phyloP scores from a whole-genome alignment of 495 filamentous ascomycete genomes.

The Beverwykella pulmonaria region DNA sequence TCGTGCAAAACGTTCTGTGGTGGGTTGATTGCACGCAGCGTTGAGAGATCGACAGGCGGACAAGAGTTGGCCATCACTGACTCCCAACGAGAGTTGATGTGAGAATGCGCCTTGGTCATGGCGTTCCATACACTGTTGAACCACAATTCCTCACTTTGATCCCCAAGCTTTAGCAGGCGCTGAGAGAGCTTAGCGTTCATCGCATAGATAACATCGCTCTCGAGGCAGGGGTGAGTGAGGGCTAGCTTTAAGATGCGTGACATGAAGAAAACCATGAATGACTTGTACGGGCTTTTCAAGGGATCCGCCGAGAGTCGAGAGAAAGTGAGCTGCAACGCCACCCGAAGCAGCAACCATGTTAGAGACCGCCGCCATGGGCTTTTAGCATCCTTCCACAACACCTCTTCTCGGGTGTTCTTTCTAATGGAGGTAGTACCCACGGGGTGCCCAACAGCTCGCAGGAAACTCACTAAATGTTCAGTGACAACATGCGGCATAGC shows the following conservation, averaged over 20 bases:
- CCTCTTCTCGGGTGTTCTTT: conserved; percentile 67
- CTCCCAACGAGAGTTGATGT: no score
- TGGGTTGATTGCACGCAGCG: no score
- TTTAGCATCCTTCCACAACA: conserved; percentile 51
- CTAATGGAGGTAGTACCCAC: no score
- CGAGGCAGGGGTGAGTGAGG: conserved; percentile 21
- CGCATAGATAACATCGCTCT: conserved; percentile 25
- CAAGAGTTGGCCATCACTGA: no score
- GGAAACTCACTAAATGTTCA: conserved; percentile 54
- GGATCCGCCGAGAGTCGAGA: neutral
- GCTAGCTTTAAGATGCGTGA: conserved; percentile 44
- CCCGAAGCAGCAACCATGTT: conserved; percentile 63
- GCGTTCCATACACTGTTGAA: no score
- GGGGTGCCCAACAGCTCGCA: conserved; percentile 51
- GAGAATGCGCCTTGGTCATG: no score
- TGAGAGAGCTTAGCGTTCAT: conserved; percentile 6
- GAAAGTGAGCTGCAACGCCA: conserved; percentile 52
- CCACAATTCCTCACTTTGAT: no score
- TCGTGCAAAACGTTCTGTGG: no score
- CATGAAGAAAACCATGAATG: conserved; percentile 59
- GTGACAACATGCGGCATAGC: conserved; percentile 58
- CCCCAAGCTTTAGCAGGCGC: no score
- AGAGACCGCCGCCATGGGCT: conserved; percentile 61
- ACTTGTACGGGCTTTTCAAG: conserved; percentile 53
- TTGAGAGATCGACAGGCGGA: no score